A percentile compares a stretch with the other conserved stretches of the same genome.
Evolutionary conservation across 495 filamentous ascomycete genomes (phyloP).

Genomic region (Cenococcum geophilum): DNA sequence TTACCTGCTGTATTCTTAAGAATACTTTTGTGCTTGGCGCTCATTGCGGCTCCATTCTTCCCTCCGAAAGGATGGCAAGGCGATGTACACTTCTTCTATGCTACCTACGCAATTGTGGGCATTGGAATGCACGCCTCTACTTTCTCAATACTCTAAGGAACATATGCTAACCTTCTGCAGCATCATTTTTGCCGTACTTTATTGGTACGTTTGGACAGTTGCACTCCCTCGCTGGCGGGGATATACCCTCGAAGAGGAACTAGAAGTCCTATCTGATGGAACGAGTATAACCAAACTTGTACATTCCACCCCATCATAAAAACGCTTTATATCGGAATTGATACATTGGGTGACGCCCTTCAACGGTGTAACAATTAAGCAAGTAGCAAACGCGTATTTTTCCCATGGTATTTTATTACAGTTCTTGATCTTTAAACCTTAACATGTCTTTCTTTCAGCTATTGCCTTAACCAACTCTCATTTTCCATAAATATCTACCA

Average conservation of each 20-base stretch:
- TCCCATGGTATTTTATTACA: no score
- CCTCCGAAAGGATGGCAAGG: slow-evolving; percentile 45
- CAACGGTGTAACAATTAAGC: no score
- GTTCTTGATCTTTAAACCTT: no score
- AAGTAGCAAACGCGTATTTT: no score
- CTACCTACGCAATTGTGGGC: slow-evolving; percentile 67
- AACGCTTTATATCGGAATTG: not conserved
- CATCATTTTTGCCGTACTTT: slow-evolving; percentile 54
- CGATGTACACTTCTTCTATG: slow-evolving; percentile 59
- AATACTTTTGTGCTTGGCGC: slow-evolving; percentile 43
- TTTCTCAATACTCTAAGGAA: slow-evolving; percentile 19
- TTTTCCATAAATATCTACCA: no score
- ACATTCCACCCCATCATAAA: slow-evolving; percentile 32
- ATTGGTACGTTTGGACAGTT: slow-evolving; percentile 68
- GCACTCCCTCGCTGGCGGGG: slow-evolving; percentile 53
- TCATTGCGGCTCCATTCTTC: slow-evolving; percentile 52
- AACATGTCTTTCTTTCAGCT: no score
- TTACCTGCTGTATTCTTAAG: slow-evolving; percentile 46
- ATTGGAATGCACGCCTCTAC: slow-evolving; percentile 53
- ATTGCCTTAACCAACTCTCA: no score
- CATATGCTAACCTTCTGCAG: slow-evolving; percentile 37
- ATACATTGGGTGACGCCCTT: not conserved
- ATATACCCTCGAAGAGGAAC: slow-evolving; percentile 56
- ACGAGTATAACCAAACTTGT: slow-evolving; percentile 55
- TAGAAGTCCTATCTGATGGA: slow-evolving; percentile 53